Evolutionary conservation across 1,139 yeast species (phyloP).

Genomic region (Yamadazyma dendronema): DNA sequence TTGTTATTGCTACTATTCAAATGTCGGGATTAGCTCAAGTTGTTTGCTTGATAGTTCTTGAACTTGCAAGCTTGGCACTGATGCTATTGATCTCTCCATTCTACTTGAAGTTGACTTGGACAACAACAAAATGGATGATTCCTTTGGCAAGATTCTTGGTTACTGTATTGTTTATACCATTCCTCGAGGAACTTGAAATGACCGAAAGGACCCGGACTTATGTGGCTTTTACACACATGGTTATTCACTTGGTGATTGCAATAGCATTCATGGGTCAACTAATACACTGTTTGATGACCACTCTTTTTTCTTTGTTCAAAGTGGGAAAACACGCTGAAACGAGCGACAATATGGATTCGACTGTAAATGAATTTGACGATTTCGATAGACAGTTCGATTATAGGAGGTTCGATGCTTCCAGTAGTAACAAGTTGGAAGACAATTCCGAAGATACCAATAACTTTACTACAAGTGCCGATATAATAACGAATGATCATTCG

Average conservation of each 20-base stretch:
- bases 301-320: slow-evolving; percentile 25
- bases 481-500: not conserved
- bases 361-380: slow-evolving; percentile 17
- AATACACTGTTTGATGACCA: slow-evolving; percentile 27
- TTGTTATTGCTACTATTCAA: slow-evolving; percentile 46
- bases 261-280: slow-evolving; percentile 35
- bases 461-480: not conserved
- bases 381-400: slow-evolving; percentile 33
- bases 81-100: slow-evolving; percentile 39
- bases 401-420: slow-evolving; percentile 20
- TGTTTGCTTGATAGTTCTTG: slow-evolving; percentile 33
- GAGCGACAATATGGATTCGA: not conserved
- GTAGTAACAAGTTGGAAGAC: not conserved
- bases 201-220: slow-evolving; percentile 37
- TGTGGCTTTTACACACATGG: slow-evolving; percentile 41
- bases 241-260: slow-evolving; percentile 39
- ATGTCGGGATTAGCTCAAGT: slow-evolving; percentile 46
- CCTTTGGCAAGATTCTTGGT: slow-evolving; percentile 38
- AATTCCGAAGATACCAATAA: not conserved
- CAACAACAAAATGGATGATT: slow-evolving; percentile 35
- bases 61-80: slow-evolving; percentile 29
- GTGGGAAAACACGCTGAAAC: slow-evolving; percentile 2
- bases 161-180: slow-evolving; percentile 43
- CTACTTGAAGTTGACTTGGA: slow-evolving; percentile 37
- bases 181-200: slow-evolving; percentile 27